phyloP scores from a whole-genome alignment of 2,329 filamentous ascomycete species.

The Tolypocladium nubicola region DNA sequence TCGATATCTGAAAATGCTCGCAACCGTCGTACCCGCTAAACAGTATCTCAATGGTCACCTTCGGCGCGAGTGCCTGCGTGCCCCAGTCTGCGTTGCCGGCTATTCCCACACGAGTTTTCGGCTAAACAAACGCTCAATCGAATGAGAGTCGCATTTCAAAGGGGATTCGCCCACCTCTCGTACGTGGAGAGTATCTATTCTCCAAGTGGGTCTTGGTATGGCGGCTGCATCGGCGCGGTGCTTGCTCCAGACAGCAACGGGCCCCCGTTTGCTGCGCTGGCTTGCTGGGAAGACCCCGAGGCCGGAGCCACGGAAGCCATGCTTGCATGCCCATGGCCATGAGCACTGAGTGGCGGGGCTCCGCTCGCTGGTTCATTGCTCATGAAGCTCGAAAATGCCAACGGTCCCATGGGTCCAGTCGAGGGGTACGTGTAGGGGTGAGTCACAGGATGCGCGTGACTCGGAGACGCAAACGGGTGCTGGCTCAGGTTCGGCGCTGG shows the following conservation, averaged over 20 bases:
- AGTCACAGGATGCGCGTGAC: slow-evolving; percentile 8
- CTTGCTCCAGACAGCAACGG: slow-evolving; percentile 18
- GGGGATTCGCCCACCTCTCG: not conserved
- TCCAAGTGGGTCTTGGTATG: slow-evolving; percentile 2
- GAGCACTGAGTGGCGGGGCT: slow-evolving; percentile 7
- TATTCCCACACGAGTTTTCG: not conserved
- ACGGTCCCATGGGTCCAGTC: slow-evolving; percentile 8
- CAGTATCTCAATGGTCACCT: not conserved
- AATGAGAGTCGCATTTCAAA: not conserved
- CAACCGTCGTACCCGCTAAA: not conserved
- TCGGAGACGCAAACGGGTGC: slow-evolving; percentile 10
- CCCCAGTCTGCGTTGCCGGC: not conserved
- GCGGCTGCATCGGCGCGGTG: slow-evolving; percentile 24
- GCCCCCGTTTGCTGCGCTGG: slow-evolving; percentile 13
- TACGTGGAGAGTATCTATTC: not conserved
- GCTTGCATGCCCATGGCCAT: slow-evolving; percentile 17
- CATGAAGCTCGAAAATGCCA: slow-evolving; percentile 17
- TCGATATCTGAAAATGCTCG: not conserved
- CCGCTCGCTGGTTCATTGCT: slow-evolving; percentile 14
- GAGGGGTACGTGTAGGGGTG: slow-evolving; percentile 9
- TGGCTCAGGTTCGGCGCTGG: slow-evolving; percentile 13
- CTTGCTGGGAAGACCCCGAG: slow-evolving; percentile 8
- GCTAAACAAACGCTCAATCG: not conserved
- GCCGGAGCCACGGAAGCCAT: slow-evolving; percentile 15
- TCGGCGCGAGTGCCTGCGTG: not conserved